Percentiles rank a stretch among this genome's conserved stretches.
Evolutionary conservation across 345 rosid genomes (phyloP).

Genomic region (Isatis tinctoria): DNA sequence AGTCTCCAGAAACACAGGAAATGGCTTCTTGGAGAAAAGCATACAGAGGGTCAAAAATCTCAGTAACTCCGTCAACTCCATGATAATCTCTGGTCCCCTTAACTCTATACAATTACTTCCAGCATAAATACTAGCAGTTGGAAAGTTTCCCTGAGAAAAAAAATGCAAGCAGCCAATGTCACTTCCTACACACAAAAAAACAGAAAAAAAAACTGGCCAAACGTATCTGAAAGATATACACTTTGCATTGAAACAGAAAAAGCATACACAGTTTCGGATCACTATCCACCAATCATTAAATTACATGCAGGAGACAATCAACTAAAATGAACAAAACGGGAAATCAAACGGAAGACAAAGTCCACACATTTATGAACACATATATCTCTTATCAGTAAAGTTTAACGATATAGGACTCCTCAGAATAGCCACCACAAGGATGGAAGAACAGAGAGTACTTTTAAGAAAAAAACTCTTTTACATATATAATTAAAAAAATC

Average conservation of each 20-base stretch:
- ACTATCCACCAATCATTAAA: background rate
- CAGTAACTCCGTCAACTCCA: conserved; percentile 55
- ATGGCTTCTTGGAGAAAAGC: conserved; percentile 91
- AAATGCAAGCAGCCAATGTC: background rate
- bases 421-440: background rate
- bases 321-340: background rate
- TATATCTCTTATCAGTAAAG: background rate
- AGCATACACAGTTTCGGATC: background rate
- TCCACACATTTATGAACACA: background rate
- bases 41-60: conserved; percentile 78
- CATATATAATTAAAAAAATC: background rate
- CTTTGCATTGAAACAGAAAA: background rate
- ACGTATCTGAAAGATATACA: background rate
- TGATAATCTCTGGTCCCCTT: conserved; percentile 59
- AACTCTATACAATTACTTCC: conserved; percentile 59
- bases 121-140: conserved; percentile 80
- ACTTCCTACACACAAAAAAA: background rate
- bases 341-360: background rate
- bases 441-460: background rate
- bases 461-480: background rate
- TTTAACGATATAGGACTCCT: background rate
- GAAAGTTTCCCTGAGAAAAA: conserved; percentile 60
- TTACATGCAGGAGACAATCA: background rate
- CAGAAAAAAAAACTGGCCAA: background rate
- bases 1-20: conserved; percentile 76